phyloP scores from a whole-genome alignment of 768 basidiomycete genomes.

The Cystobasidium ongulense region DNA sequence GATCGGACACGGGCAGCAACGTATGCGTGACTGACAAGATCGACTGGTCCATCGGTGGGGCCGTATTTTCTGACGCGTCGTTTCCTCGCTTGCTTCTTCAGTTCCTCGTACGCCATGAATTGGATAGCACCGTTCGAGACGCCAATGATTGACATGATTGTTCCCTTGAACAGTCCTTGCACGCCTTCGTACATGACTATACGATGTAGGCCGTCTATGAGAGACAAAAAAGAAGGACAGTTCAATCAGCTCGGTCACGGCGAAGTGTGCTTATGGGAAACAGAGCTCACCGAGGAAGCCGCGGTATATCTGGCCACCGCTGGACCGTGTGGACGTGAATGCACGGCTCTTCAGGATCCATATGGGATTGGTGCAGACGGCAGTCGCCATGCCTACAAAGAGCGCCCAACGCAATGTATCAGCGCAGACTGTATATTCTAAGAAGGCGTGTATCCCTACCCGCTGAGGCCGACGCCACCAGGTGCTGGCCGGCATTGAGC shows the following conservation, averaged over 20 bases:
- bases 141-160: constrained; percentile 76
- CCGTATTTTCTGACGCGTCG: constrained; percentile 24
- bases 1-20: too few species aligned
- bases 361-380: constrained; percentile 89
- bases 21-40: constrained; percentile 58
- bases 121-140: constrained; percentile 91
- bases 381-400: constrained; percentile 75
- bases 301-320: constrained; percentile 63
- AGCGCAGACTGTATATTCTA: neutral
- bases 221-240: neutral
- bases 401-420: neutral
- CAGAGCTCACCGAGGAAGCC: constrained; percentile 42
- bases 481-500: constrained; percentile 67
- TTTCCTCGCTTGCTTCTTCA: constrained; percentile 75
- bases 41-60: constrained; percentile 62
- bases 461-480: constrained; percentile 87
- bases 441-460: constrained; percentile 56
- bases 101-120: constrained; percentile 91
- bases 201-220: constrained; percentile 60
- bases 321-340: constrained; percentile 66
- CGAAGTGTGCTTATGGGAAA: too few species aligned
- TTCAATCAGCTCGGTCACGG: too few species aligned
- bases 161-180: constrained; percentile 75
- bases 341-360: constrained; percentile 97
- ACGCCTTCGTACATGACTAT: constrained; percentile 69